phyloP scores from a whole-genome alignment of 106 monocot species.

The Allium sativum region DNA sequence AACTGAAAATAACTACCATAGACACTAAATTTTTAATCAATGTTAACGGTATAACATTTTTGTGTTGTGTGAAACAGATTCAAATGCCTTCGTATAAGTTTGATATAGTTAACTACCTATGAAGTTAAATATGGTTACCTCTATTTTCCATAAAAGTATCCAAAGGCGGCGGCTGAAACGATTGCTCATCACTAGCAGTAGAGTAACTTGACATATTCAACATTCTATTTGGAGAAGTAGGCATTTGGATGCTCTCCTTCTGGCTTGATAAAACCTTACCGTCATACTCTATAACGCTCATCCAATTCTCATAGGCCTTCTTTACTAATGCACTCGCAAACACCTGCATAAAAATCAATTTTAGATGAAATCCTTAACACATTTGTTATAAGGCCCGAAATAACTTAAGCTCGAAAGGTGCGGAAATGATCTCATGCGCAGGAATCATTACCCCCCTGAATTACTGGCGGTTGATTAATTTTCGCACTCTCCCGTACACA shows the following conservation, averaged over 20 bases:
- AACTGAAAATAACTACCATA: neutral
- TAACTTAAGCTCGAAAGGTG: neutral
- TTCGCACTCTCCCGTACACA: neutral
- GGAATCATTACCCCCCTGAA: neutral
- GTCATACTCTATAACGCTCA: constrained; percentile 48
- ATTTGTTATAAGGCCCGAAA: neutral
- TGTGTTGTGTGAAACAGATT: neutral
- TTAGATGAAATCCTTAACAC: neutral
- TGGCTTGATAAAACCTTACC: constrained; percentile 32
- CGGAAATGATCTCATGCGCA: neutral
- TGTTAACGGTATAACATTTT: neutral
- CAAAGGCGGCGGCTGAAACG: neutral
- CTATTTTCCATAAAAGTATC: neutral
- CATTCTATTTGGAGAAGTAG: constrained; percentile 36
- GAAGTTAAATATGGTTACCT: neutral
- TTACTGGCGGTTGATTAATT: neutral
- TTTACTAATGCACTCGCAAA: constrained; percentile 45
- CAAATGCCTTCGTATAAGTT: too few relatives aligned
- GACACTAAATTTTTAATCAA: neutral
- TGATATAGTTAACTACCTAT: neutral
- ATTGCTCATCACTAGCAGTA: constrained; percentile 2
- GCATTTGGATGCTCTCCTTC: constrained; percentile 36
- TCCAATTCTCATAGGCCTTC: constrained; percentile 56
- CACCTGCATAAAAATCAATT: constrained; percentile 14
- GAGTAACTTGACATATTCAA: neutral